These are phyloP conservation scores for Eutrema salsugineum DNA, from an alignment of 441 rosid genomes.

Conservation along the genomic window DNA sequence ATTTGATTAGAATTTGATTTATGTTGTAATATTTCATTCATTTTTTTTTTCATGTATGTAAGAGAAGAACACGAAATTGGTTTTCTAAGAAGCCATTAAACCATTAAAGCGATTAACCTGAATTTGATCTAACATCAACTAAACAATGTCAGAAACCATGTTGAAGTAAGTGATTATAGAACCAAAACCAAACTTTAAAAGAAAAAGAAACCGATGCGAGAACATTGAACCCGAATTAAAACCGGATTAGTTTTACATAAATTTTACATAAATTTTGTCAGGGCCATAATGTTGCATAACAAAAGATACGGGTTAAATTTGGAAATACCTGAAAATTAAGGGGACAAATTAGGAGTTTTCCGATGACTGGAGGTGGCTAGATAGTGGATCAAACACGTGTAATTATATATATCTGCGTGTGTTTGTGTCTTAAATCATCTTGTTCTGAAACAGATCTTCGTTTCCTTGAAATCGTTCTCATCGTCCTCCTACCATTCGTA, in stretches of 20 bases:
- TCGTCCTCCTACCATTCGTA: not conserved
- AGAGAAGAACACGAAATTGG: not conserved
- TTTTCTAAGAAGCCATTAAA: not conserved
- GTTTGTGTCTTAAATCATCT: slow-evolving; percentile 13
- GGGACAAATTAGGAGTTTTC: not conserved
- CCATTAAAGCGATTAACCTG: not conserved
- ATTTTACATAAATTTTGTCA: too few relatives aligned
- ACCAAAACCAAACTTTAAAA: not conserved
- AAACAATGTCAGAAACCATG: not conserved
- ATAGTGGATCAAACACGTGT: slow-evolving; percentile 21
- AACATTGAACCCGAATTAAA: too few relatives aligned
- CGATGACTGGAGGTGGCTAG: not conserved
- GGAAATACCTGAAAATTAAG: not conserved
- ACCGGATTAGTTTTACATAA: not conserved
- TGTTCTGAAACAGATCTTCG: slow-evolving; percentile 7
- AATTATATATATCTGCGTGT: not conserved
- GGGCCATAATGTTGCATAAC: not conserved
- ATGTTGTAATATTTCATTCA: slow-evolving; percentile 20
- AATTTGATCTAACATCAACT: not conserved
- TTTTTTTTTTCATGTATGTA: not conserved
- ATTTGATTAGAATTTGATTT: slow-evolving; percentile 12
- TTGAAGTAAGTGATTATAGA: not conserved
- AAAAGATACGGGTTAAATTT: not conserved
- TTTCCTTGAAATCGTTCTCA: not conserved
- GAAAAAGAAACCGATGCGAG: not conserved